Conservation (phyloP, 768 basidiomycete species). For the Mycena latifolia region DNA sequence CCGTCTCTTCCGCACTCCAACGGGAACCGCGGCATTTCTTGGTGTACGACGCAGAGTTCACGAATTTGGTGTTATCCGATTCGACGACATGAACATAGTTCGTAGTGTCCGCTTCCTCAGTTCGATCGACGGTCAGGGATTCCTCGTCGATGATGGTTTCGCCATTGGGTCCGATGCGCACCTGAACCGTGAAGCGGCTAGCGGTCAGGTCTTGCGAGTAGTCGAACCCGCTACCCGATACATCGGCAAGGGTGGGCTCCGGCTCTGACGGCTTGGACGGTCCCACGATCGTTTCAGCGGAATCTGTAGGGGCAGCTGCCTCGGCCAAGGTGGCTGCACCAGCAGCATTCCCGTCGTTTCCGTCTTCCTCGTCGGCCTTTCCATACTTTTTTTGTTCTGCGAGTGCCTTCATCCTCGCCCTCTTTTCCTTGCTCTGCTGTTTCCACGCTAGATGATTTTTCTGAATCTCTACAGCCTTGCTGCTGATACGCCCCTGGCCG, state of each 20-base stretch:
- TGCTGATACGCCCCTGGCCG: conserved; percentile 84
- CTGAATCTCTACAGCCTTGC: conserved; percentile 79
- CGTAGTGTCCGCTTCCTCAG: conserved; percentile 74
- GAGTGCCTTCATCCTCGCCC: conserved; percentile 68
- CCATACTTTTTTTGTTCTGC: conserved; percentile 87
- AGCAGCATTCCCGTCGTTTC: conserved; percentile 35
- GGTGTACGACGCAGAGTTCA: conserved; percentile 86
- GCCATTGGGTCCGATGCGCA: conserved; percentile 89
- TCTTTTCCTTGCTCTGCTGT: conserved; percentile 72
- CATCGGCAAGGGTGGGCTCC: conserved; percentile 49
- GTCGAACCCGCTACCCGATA: conserved; percentile 74
- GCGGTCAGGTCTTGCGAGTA: conserved; percentile 74
- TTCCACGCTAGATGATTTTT: conserved; percentile 82
- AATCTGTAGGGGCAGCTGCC: conserved; percentile 10
- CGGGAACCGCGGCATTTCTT: conserved; percentile 85
- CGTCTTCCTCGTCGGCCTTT: conserved; percentile 61
- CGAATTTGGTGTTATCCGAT: conserved; percentile 86
- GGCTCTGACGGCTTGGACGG: conserved; percentile 18
- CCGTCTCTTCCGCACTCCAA: conserved; percentile 93
- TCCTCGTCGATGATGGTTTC: conserved; percentile 91
- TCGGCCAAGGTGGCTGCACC: conserved; percentile 25
- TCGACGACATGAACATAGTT: conserved; percentile 85
- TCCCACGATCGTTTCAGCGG: conserved; percentile 23
- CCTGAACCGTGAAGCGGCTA: conserved; percentile 86
- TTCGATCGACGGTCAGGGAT: conserved; percentile 83